phyloP scores from a whole-genome alignment of 768 basidiomycete genomes.

The Cytidiella melzeri region DNA sequence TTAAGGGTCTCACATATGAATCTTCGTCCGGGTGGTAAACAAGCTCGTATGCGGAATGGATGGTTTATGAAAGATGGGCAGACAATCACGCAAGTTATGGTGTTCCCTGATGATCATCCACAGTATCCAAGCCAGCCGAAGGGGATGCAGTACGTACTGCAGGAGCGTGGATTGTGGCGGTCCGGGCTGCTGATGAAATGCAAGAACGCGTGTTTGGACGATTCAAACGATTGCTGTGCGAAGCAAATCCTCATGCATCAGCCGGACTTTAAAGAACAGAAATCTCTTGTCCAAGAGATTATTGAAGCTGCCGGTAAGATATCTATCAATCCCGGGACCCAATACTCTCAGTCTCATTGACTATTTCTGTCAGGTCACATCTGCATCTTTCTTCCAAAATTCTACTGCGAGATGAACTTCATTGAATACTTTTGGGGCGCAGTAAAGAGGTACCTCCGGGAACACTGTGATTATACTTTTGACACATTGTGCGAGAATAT shows the following conservation, averaged over 20 bases:
- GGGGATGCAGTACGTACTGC: constrained; percentile 27
- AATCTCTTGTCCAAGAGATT: constrained; percentile 19
- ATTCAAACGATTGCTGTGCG: constrained; percentile 24
- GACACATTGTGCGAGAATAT: constrained; percentile 22
- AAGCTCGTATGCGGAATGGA: constrained; percentile 25
- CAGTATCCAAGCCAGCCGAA: constrained; percentile 25
- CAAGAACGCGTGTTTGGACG: not conserved
- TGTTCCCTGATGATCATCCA: constrained; percentile 30
- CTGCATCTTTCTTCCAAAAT: constrained; percentile 25
- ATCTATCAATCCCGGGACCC: not conserved
- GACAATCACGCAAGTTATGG: constrained; percentile 25
- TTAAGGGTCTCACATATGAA: constrained; percentile 32
- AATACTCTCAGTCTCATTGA: not conserved
- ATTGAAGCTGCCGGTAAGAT: constrained; percentile 19
- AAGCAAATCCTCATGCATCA: constrained; percentile 22
- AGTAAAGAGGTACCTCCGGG: constrained; percentile 17
- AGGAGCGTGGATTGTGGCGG: constrained; percentile 23
- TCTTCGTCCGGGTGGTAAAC: constrained; percentile 33
- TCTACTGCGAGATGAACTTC: constrained; percentile 27
- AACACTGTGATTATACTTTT: constrained; percentile 24
- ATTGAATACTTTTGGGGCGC: constrained; percentile 29
- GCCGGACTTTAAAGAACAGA: constrained; percentile 22
- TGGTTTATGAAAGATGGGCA: not conserved
- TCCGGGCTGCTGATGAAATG: constrained; percentile 4
- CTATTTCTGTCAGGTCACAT: constrained; percentile 13